Evolutionary conservation across 2,329 filamentous ascomycete genomes (phyloP).

Genomic region (Aspergillus fischeri): DNA sequence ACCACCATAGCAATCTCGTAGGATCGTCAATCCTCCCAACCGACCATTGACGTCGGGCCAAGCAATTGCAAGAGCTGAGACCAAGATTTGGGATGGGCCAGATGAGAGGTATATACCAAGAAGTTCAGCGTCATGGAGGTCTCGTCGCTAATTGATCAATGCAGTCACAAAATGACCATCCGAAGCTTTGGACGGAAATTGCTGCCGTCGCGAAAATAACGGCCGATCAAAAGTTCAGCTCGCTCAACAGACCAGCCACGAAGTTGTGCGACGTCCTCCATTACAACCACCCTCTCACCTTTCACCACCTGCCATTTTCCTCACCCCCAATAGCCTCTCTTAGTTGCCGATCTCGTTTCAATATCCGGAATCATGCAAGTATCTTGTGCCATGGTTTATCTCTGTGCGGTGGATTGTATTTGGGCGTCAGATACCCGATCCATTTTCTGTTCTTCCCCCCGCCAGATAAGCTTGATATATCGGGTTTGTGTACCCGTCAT

Average conservation of each 20-base stretch:
- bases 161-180: constrained; percentile 30
- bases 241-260: not conserved
- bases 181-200: constrained; percentile 36
- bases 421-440: not conserved
- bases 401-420: not conserved
- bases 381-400: not conserved
- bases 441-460: not conserved
- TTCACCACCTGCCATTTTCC: not conserved
- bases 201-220: constrained; percentile 24
- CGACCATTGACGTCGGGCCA: constrained; percentile 30
- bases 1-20: constrained; percentile 27
- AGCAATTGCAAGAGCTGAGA: constrained; percentile 19
- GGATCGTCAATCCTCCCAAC: constrained; percentile 27
- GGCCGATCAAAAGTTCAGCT: constrained; percentile 12
- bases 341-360: not conserved
- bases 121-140: not conserved
- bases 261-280: not conserved
- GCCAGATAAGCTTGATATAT: not conserved
- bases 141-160: constrained; percentile 3
- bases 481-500: not conserved
- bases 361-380: not conserved
- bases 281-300: not conserved
- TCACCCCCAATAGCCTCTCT: not conserved
- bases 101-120: constrained; percentile 30
- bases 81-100: constrained; percentile 22